Base-by-base conservation (phyloP, 2,329 filamentous ascomycete genomes). In the Pseudogymnoascus sp. region DNA sequence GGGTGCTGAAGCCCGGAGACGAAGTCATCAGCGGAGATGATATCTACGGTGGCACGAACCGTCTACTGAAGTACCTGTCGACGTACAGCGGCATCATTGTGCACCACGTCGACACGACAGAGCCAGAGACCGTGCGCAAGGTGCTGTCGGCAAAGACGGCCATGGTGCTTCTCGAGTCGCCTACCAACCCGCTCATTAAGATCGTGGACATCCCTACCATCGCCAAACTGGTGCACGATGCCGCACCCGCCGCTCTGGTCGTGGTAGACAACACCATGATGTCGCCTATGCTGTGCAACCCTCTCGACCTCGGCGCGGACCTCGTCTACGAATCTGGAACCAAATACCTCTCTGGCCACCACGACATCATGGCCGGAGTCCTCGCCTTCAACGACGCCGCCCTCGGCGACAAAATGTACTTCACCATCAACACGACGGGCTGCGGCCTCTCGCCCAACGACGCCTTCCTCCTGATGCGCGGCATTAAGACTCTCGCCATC, bases 201-300 rank as follows among this genome's bases (percentile, higher is more conserved):
- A 93, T 99, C 69, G 92, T 96, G 71, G 95, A 99, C 74, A 89
- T 99, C 65, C 83, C 88, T 3, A 81, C 86, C 21, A 96, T 99
- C 69, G 86, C 95, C 12, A 81, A 82, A 40, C 79, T 88, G 18
- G 85, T 89, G 0, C 95, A 97, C 75, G 85, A 87, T 39, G 84
- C 84, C 60, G 96, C 95, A 75, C 80, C 88, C 6, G 85, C 84
- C 66, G 89, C 91, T 26, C 80, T 97, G 42, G 92, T 99, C 14
- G 86, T 93, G 1, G 95, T 97, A 26, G 95, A 99, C 77, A 99
- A 99, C 80, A 99, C 95, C 64, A 99, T 99, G 95, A 87, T 99
- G 68, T 97, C 93, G 1, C 95, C 95, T 10, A 88, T 97, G 80
- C 86, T 99, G 6, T 88, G 88, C 72, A 97, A 96, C 77, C 95